Evolutionary conservation across 169 alveolate species (phyloP), one percentile per base, ranked within the genome.

Genomic region (Cryptosporidium sp.): DNA sequence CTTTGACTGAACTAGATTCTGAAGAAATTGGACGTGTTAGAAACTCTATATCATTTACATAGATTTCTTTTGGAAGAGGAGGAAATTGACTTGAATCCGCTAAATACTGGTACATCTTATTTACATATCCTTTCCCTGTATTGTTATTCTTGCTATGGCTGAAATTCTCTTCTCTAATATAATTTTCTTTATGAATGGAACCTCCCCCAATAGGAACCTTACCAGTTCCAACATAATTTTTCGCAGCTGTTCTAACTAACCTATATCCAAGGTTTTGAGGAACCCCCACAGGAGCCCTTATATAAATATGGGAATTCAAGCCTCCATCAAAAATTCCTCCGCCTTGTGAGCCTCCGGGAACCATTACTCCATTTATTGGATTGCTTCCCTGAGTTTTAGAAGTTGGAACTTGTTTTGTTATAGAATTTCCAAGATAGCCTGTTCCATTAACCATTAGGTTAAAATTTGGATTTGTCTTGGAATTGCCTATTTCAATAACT

Each of bases 31-130:
- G 62, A 14, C 86, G 68, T 52, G 51, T 59, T n/a, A 80, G 37
- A 65, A 80, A 80, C 59, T 65, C 75, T 12, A 80, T 62, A 9
- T 80, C 80, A 39, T 62, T 55, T 2, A 59, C 26, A 12, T 51
- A 80, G 8, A 80, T 62, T 48, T 80, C 89, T n/a, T 80, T 80
- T 61, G 89, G 89, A n/a, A 80, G 75, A 35, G 75, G 67, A 21
- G 89, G 89, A 39, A 80, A 80, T n/a, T 80, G 73, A n/a, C 74
- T 80, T 10, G 89, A 52, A 45, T 80, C 89, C n/a, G 89, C 71
- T 21, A 80, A 65, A 23, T 48, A 58, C 10, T 80, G 74, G 33
- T 80, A 65, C 89, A 80, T 80, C 29, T 41, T 80, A 45, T 39
- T 80, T 26, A 80, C 89, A 41, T 80, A 62, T 26, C 51, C 74